Conservation (phyloP, 2,329 filamentous ascomycete species). For the Ophiognomonia clavigignenti-juglandacearum region DNA sequence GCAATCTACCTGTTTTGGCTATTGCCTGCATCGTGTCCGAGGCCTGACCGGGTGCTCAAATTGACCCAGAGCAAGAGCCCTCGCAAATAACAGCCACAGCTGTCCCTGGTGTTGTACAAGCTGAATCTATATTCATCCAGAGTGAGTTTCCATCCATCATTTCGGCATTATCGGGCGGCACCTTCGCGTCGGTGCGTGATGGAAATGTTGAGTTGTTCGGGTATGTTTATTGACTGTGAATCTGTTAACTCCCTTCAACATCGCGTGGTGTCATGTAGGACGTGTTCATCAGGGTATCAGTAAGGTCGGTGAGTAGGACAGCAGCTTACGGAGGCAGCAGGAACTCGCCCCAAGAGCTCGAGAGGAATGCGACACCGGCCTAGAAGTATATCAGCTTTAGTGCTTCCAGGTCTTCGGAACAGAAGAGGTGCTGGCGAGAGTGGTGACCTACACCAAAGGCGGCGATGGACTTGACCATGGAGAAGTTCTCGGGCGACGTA, state of each 20-base stretch:
- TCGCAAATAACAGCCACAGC: not conserved
- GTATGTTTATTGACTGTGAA: not conserved
- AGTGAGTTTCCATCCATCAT: not conserved
- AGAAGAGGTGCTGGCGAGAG: not conserved
- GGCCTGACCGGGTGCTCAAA: not conserved
- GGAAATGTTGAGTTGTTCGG: not conserved
- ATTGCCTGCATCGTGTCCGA: not conserved
- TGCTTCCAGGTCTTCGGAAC: not conserved
- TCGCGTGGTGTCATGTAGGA: too few relatives aligned
- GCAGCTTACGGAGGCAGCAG: slow-evolving; percentile 44
- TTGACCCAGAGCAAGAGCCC: not conserved
- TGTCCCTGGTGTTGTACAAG: not conserved
- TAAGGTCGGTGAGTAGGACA: too few relatives aligned
- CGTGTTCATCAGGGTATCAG: too few relatives aligned
- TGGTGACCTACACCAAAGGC: slow-evolving; percentile 50
- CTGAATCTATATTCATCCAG: not conserved
- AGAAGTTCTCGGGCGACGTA: slow-evolving; percentile 58
- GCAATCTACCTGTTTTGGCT: not conserved
- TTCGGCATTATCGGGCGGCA: not conserved
- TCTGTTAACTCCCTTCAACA: not conserved
- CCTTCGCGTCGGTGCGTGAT: not conserved
- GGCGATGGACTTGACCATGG: slow-evolving; percentile 57
- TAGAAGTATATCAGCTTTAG: slow-evolving; percentile 21
- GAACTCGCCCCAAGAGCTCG: slow-evolving; percentile 54
- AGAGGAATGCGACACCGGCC: slow-evolving; percentile 55